Evolutionary conservation across 2,329 filamentous ascomycete genomes (phyloP).

Genomic region (Penicillium nordicum): DNA sequence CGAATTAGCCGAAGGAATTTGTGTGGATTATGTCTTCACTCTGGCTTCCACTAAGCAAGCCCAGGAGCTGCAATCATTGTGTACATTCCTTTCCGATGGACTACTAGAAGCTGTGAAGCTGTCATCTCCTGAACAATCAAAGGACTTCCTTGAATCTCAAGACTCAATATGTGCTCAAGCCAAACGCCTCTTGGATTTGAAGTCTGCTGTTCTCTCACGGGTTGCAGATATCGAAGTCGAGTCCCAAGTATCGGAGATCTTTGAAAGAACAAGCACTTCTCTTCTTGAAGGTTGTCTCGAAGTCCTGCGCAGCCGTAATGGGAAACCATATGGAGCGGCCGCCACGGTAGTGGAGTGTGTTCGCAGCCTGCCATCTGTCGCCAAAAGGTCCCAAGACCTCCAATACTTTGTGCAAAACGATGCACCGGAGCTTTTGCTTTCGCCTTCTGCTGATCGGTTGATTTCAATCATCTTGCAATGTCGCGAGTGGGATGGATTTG

Average conservation of each 20-base stretch:
- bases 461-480: constrained; percentile 62
- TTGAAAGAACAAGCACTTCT: constrained; percentile 36
- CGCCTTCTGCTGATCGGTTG: constrained; percentile 65
- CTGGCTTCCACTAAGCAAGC: constrained; percentile 45
- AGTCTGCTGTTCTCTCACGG: constrained; percentile 37
- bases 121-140: constrained; percentile 77
- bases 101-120: constrained; percentile 67
- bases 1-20: constrained; percentile 37
- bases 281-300: constrained; percentile 51
- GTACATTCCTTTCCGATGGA: constrained; percentile 58
- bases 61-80: constrained; percentile 54
- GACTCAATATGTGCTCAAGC: constrained; percentile 63
- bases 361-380: constrained; percentile 40
- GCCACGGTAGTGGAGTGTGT: constrained; percentile 55
- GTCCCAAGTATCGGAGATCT: constrained; percentile 27
- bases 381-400: constrained; percentile 44
- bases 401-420: constrained; percentile 54
- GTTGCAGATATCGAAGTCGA: constrained; percentile 25
- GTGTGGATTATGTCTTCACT: constrained; percentile 38
- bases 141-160: constrained; percentile 71
- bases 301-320: constrained; percentile 53
- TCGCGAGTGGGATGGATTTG: constrained; percentile 42
- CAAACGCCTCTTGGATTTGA: constrained; percentile 63
- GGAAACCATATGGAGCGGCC: constrained; percentile 65
- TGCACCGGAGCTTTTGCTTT: constrained; percentile 59